These are phyloP conservation scores for Chytriomyces sp. DNA, from an alignment of 192 early-diverging fungal species.

Conservation along the genomic window DNA sequence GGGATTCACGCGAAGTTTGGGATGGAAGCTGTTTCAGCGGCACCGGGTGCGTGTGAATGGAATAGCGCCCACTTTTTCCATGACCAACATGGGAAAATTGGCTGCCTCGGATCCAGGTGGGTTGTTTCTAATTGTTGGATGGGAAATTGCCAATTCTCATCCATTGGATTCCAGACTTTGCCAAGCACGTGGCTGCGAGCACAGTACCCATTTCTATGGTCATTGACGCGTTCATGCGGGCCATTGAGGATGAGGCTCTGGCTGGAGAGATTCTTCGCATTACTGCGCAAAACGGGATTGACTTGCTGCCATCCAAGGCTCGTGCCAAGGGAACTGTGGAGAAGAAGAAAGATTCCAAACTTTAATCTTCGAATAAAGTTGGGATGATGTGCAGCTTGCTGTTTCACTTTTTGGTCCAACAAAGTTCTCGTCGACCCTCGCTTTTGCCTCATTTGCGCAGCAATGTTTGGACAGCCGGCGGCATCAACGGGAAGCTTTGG, in stretches of 20 bases:
- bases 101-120: conserved; percentile 12
- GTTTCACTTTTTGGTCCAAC: no score
- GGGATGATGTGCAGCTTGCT: no score
- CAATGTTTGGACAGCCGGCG: no score
- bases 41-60: conserved; percentile 45
- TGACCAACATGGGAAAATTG: conserved; percentile 34
- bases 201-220: conserved; percentile 44
- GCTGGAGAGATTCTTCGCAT: conserved; percentile 36
- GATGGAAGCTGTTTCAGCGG: conserved; percentile 19
- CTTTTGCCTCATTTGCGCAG: no score
- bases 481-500: no score
- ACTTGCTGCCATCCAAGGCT: conserved; percentile 21
- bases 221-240: conserved; percentile 51
- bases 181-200: conserved; percentile 1
- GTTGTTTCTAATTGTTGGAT: no score
- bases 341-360: conserved; percentile 6
- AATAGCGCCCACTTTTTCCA: conserved; percentile 39
- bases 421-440: no score
- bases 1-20: conserved; percentile 51
- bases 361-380: no score
- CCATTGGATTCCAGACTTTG: conserved; percentile 2
- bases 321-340: not conserved
- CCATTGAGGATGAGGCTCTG: conserved; percentile 48
- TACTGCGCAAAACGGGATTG: conserved; percentile 30
- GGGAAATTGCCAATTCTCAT: not conserved